Evolutionary conservation across 345 rosid genomes (phyloP).

Genomic region (Salix viminalis): DNA sequence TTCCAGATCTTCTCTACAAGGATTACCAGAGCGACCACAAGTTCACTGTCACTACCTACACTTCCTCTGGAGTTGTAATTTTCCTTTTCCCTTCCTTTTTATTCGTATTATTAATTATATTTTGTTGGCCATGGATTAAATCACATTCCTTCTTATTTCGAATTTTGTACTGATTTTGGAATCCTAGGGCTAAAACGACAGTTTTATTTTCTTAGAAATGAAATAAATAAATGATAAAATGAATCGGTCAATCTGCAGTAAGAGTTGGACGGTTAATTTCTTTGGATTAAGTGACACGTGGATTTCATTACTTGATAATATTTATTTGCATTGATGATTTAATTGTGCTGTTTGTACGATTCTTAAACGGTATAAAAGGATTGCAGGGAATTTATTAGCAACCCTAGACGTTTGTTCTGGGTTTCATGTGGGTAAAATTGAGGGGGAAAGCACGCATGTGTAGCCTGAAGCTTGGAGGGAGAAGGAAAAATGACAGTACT

Average conservation of each 20-base stretch:
- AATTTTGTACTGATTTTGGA: neutral
- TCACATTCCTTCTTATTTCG: no score
- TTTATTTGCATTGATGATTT: neutral
- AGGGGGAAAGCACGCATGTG: neutral
- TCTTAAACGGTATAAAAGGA: neutral
- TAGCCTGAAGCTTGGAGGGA: neutral
- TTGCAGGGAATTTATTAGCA: no score
- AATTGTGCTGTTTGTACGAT: neutral
- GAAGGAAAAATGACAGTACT: no score
- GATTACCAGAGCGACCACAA: constrained; percentile 91
- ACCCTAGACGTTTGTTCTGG: no score
- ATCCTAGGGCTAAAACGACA: neutral
- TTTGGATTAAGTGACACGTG: neutral
- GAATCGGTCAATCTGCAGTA: neutral
- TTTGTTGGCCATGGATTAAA: neutral
- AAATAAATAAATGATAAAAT: neutral
- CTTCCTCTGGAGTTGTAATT: constrained; percentile 75
- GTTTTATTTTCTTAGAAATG: neutral
- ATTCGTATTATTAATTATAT: neutral
- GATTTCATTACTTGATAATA: neutral
- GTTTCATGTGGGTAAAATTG: neutral
- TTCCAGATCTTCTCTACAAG: constrained; percentile 78
- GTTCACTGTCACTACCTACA: constrained; percentile 71
- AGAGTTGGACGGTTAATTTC: neutral
- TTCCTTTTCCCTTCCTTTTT: neutral